Evolutionary conservation across 768 basidiomycete species (phyloP), one percentile per base, ranked within the genome.

Genomic region (Kwoniella europaea): DNA sequence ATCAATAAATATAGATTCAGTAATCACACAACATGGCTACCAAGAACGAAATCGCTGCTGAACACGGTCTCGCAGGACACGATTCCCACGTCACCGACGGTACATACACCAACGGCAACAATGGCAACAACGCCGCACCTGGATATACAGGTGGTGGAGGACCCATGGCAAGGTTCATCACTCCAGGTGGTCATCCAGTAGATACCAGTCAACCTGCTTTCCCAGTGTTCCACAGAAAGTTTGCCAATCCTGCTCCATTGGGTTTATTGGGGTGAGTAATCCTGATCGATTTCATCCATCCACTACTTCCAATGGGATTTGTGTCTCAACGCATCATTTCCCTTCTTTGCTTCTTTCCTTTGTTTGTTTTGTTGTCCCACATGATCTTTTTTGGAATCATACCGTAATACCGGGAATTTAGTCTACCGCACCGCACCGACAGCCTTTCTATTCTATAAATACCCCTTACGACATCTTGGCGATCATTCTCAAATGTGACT

Each of bases 231-330:
- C 82, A 82, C 71, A 62, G 82, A 61, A 74, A 71, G 63, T 80
- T 82, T 71, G 82, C 67, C 68, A 82, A 83, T 68, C 83, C 84
- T 3, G 76, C 83, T 10, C 84, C 84, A 4, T 69, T 85, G 13
- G 83, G 84, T 68, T 71, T 82, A 35, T 66, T 81, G 50, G 68
- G 29, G 63, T 70, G 57, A 70, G 68, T 70, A 35, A 35, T 35
- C 35, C 35, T 35, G 27, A 6, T 35, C 4, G 35, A 3, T 35
- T 35, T 35, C 35, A 35, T 35, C 35, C 3, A 35, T 35, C 6
- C 7, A 35, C 35, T 9, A 35, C 35, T 9, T 1, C 6, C 7
- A 35, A 35, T 35, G 6, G 5, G 35, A 35, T 35, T 35, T 35
- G 6, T 35, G 4, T 35, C 7, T 35, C 35, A 35, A 35, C 35